Base-by-base conservation (phyloP, 1,284 basidiomycete species). In the Sporisorium iseilematis-ciliati region DNA sequence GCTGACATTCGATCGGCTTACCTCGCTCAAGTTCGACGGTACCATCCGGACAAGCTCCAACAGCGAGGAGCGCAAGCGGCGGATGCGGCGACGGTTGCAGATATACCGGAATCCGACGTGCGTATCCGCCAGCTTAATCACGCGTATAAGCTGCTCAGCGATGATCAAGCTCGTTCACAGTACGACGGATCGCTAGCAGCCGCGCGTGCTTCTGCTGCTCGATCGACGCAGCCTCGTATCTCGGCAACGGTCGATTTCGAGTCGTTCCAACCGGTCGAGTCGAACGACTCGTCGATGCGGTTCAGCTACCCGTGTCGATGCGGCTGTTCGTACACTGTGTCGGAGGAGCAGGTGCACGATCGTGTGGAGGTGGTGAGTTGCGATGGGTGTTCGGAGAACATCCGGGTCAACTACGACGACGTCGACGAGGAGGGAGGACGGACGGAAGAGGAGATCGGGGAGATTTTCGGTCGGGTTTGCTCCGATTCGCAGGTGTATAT, bases 401-500 rank as follows among this genome's bases (percentile, higher is more conserved):
- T 76, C n/a, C 66, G 63, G 8, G 55, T 75, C 11, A 45, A 58
- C 14, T 74, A 65, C 52, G 71, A 67, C 3, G 52, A 54, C 31
- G 59, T 57, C 16, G 58, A 64, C 3, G 43, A 53, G 14, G 48
- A 55, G n/a, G 25, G n/a, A 26, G 7, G 45, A 4, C 7, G 43
- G 21, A 48, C 51, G 7, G 20, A 42, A 0, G 57, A 61, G 14
- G 54, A 68, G 43, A 43, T 60, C 11, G 71, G 54, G 3, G 41
- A 59, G 21, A 57, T 59, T 4, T 77, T 77, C 35, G 75, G 74
- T 0, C 21, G 38, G 2, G 23, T 73, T 12, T 70, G 63, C 33
- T 54, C 66, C 31, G 74, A 79, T 51, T 69, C 66, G 6, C 77
- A 79, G 35, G 75, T 79, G 14, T 75, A 74, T 48, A 63, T 70